Conservation (phyloP, 2,329 filamentous ascomycete species). For the Venturia aucupariae region DNA sequence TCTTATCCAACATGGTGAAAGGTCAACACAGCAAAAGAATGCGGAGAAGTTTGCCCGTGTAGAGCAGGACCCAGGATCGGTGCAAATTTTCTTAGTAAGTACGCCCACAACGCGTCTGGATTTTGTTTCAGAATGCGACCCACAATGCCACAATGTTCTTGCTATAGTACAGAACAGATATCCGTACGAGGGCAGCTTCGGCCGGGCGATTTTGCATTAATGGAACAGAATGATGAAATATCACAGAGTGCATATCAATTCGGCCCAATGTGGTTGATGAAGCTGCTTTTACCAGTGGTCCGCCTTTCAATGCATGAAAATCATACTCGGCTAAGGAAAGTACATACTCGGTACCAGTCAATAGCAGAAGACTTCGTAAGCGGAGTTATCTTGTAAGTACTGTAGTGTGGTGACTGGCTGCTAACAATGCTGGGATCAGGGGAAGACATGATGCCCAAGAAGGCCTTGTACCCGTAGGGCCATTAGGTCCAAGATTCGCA, state of each 20-base stretch:
- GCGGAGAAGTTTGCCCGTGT: not conserved
- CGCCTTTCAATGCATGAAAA: slow-evolving; percentile 1
- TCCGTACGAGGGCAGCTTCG: not conserved
- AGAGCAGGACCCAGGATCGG: not conserved
- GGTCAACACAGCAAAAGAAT: not conserved
- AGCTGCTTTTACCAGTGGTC: not conserved
- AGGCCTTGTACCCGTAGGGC: not conserved
- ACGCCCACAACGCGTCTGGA: not conserved
- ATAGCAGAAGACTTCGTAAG: not conserved
- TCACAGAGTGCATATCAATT: not conserved
- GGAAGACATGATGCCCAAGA: not conserved
- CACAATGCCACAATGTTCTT: not conserved
- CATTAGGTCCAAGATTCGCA: not conserved
- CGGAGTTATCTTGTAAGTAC: not conserved
- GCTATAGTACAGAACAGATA: not conserved
- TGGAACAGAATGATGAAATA: not conserved
- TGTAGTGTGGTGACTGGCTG: not conserved
- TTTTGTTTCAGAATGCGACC: not conserved
- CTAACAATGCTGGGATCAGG: not conserved
- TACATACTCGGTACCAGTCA: not conserved
- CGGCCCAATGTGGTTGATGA: not conserved
- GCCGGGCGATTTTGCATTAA: not conserved
- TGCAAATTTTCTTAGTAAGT: not conserved
- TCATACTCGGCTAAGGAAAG: not conserved
- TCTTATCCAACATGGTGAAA: not conserved